Evolutionary conservation across 2,329 filamentous ascomycete species (phyloP).

Genomic region (Rhynchosporium graminicola): DNA sequence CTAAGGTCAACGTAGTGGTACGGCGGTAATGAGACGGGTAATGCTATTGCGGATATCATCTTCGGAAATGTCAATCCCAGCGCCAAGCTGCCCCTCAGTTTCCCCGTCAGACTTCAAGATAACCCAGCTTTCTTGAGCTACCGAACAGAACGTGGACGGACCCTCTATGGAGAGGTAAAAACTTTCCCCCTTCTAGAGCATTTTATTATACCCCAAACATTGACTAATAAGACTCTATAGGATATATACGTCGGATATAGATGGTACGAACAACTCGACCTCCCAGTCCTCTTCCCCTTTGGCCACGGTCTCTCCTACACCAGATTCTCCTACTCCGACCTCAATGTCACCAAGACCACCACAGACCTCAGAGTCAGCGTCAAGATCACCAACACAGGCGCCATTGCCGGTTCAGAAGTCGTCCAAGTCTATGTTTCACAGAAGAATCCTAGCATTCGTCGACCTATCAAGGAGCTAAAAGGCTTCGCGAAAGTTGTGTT

Average conservation of each 20-base stretch:
- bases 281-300: slow-evolving; percentile 71
- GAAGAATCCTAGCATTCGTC: slow-evolving; percentile 54
- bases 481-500: slow-evolving; percentile 66
- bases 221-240: neutral
- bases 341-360: slow-evolving; percentile 47
- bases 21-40: slow-evolving; percentile 83
- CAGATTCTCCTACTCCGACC: slow-evolving; percentile 58
- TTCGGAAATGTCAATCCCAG: slow-evolving; percentile 74
- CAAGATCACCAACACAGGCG: slow-evolving; percentile 65
- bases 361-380: slow-evolving; percentile 50
- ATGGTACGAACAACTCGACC: slow-evolving; percentile 72
- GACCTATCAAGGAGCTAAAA: slow-evolving; percentile 63
- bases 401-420: slow-evolving; percentile 53
- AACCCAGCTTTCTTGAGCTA: slow-evolving; percentile 79
- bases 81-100: slow-evolving; percentile 73
- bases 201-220: neutral
- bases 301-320: slow-evolving; percentile 81
- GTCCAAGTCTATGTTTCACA: slow-evolving; percentile 59
- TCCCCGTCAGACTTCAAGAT: slow-evolving; percentile 67
- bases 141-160: slow-evolving; percentile 66
- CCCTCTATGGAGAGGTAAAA: slow-evolving; percentile 67
- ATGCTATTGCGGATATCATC: slow-evolving; percentile 76
- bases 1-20: slow-evolving; percentile 58
- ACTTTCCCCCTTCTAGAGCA: neutral
- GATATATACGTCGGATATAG: slow-evolving; percentile 81